Evolutionary conservation across 345 rosid species (phyloP), one percentile per base, ranked within the genome.

Genomic region (Camelina hispida): DNA sequence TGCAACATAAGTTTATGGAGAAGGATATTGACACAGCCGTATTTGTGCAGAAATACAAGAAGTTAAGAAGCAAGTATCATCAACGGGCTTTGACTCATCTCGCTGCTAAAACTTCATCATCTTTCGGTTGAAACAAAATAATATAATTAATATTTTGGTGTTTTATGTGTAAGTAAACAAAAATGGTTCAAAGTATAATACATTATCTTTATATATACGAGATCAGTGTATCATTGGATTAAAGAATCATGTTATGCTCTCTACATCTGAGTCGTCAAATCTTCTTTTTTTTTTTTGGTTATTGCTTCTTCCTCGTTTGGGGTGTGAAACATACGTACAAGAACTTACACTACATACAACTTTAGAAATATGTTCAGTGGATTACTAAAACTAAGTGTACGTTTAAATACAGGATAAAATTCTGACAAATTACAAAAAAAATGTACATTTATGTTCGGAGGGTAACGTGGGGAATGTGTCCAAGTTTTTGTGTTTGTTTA

Each of bases 1-100:
- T 93, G 76, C 86, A 92, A 64, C 75, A 82, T 71, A 89, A 87
- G 78, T 85, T 88, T 42, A 86, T 95, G 46, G 89, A 83, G 25
- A 80, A 81, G 62, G 98, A 90, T 76, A 83, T 87, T 16, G 99
- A 93, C 20, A 66, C 84, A 7, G 83, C 74, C 9, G 66, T 81
- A 9, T 95, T 95, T 57, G 87, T 93, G 65, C 93, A 85, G 73
- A 93, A 90, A 66, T 86, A 89, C 68, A 92, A 90, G 82, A 95
- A 86, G 81, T 84, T 89, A 53, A 89, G 99, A 5, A 78, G 82
- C 17, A 77, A 80, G 51, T 95, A 90, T 79, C 97, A 95, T 70
- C 85, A 73, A 15, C 91, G 94, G 1, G 87, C 98, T 15, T 88
- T 95, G n/a, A 71, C 87, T 65, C 97, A 92, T 52, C 89, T 90